Conservation (phyloP, 2,329 filamentous ascomycete species). For the Aureobasidium lini region DNA sequence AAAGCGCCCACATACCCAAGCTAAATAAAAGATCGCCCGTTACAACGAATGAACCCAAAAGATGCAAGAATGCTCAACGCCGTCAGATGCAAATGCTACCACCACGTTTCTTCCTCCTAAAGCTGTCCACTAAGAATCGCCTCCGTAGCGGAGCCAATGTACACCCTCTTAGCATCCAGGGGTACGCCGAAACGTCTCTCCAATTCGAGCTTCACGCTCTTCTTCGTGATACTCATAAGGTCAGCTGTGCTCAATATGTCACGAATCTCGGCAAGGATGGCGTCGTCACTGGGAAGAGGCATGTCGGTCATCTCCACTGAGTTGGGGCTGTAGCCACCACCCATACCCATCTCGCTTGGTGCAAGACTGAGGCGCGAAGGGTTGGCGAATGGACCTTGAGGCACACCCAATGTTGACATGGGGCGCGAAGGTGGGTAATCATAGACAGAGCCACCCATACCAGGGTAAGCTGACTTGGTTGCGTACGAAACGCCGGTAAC, state of each 20-base stretch:
- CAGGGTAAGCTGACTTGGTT: conserved; percentile 64
- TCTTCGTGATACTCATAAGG: conserved; percentile 97
- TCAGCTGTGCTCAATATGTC: conserved; percentile 88
- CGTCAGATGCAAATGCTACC: conserved; percentile 4
- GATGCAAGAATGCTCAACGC: conserved; percentile 1
- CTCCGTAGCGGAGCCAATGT: conserved; percentile 55
- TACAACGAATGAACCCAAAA: background rate
- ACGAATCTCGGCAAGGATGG: conserved; percentile 84
- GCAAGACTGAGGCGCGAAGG: conserved; percentile 70
- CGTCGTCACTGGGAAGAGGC: conserved; percentile 74
- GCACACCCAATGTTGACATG: conserved; percentile 29
- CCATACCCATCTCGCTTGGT: conserved; percentile 34
- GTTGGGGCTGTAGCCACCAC: conserved; percentile 39
- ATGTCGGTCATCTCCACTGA: conserved; percentile 64
- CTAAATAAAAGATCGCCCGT: background rate
- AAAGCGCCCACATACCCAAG: background rate
- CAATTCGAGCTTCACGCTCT: conserved; percentile 89
- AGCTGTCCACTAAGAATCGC: conserved; percentile 35
- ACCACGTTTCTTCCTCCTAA: conserved; percentile 17
- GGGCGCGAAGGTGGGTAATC: conserved; percentile 44
- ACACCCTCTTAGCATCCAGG: conserved; percentile 80
- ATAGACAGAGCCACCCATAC: conserved; percentile 50
- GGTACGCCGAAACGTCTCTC: conserved; percentile 83
- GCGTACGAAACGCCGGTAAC: conserved; percentile 64
- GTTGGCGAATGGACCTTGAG: conserved; percentile 24